phyloP scores from a whole-genome alignment of 768 basidiomycete species.

The Arthromyces matolae region DNA sequence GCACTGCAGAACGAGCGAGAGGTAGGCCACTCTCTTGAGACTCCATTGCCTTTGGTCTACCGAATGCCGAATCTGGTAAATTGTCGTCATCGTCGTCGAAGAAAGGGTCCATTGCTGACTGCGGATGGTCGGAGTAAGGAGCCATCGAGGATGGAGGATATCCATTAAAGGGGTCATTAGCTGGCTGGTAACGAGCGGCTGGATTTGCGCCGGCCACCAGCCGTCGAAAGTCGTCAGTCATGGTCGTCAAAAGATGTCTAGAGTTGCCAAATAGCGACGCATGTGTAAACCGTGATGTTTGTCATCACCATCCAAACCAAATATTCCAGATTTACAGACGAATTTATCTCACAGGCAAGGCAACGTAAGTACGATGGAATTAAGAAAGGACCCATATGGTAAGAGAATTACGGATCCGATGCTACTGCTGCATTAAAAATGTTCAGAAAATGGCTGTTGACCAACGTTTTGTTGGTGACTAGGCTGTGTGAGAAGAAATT shows the following conservation, averaged over 20 bases:
- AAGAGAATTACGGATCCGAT: too few species aligned
- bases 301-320: slow-evolving; percentile 11
- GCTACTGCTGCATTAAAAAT: too few species aligned
- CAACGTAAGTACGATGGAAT: slow-evolving; percentile 23
- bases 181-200: slow-evolving; percentile 50
- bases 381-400: too few species aligned
- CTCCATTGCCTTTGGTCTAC: slow-evolving; percentile 43
- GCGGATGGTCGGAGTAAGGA: slow-evolving; percentile 41
- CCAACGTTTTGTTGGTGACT: slow-evolving; percentile 16
- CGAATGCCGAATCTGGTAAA: slow-evolving; percentile 65
- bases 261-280: slow-evolving; percentile 9
- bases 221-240: slow-evolving; percentile 72
- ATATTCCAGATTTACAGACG: background rate
- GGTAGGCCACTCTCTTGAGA: slow-evolving; percentile 57
- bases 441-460: too few species aligned
- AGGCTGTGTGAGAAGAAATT: too few species aligned
- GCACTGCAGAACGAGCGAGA: slow-evolving; percentile 53
- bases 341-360: background rate
- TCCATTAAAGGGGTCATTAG: slow-evolving; percentile 51
- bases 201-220: slow-evolving; percentile 73
- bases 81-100: slow-evolving; percentile 85
- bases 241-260: slow-evolving; percentile 22
- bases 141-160: slow-evolving; percentile 53
- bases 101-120: slow-evolving; percentile 72
- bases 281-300: slow-evolving; percentile 12